phyloP scores from a whole-genome alignment of 2,329 filamentous ascomycete genomes.

The Eutypella sp. region DNA sequence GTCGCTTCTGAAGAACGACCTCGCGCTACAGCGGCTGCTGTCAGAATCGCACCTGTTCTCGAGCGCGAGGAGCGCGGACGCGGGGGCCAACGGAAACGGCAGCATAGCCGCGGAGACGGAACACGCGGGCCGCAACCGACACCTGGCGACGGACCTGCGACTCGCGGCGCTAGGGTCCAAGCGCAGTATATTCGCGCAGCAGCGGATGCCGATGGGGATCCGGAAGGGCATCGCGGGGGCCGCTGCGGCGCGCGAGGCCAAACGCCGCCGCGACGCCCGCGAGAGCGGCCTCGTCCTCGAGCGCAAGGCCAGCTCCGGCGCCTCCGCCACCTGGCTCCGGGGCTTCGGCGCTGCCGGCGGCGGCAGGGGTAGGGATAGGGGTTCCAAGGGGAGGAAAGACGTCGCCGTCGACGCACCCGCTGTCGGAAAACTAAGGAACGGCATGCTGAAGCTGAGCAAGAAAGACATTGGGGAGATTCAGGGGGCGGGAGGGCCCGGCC shows the following conservation, averaged over 20 bases:
- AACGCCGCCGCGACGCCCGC: constrained; percentile 69
- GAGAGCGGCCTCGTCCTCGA: constrained; percentile 92
- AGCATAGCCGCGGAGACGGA: constrained; percentile 30
- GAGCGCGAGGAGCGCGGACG: constrained; percentile 40
- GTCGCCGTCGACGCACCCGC: constrained; percentile 69
- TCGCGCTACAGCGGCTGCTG: constrained; percentile 85
- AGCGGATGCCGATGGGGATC: constrained; percentile 84
- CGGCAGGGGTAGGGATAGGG: constrained; percentile 13
- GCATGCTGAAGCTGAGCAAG: constrained; percentile 67
- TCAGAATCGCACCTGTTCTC: constrained; percentile 85
- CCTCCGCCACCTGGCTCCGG: constrained; percentile 23
- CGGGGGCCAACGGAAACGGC: constrained; percentile 16
- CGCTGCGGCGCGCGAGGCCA: constrained; percentile 59
- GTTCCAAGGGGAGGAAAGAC: constrained; percentile 47
- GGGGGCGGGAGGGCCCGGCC: constrained; percentile 8
- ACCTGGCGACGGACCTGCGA: constrained; percentile 78
- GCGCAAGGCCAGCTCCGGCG: constrained; percentile 29
- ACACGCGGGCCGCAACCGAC: constrained; percentile 63
- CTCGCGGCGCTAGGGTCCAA: constrained; percentile 79
- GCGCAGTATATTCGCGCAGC: constrained; percentile 66
- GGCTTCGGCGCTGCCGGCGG: constrained; percentile 14
- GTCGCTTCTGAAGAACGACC: constrained; percentile 80
- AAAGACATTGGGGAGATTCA: constrained; percentile 55
- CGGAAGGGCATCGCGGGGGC: constrained; percentile 79
- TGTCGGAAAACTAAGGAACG: constrained; percentile 75